A percentile compares a stretch with the other conserved stretches of the same genome.
Evolutionary conservation across 805 yeast genomes (phyloP).

Genomic region (Wickerhamiella australiensis): DNA sequence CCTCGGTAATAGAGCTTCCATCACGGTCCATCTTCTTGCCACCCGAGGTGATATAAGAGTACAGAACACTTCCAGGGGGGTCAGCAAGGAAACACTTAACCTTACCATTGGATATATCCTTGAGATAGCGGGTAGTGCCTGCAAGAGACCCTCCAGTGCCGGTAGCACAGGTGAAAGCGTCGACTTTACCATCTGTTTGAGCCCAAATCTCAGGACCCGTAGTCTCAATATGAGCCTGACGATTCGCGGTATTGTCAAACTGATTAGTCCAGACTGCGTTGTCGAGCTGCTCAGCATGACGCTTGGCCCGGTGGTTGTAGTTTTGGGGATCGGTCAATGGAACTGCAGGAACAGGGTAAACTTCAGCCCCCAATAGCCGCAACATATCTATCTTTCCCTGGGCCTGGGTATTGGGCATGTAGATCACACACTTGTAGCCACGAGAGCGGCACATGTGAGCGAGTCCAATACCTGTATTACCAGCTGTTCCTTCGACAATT

Average conservation of each 20-base stretch:
- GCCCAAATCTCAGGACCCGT: conserved; percentile 92
- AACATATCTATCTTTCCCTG: conserved; percentile 66
- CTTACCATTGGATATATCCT: conserved; percentile 49
- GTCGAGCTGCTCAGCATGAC: conserved; percentile 63
- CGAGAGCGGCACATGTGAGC: conserved; percentile 67
- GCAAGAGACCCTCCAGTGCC: conserved; percentile 93
- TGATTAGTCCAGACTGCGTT: conserved; percentile 92
- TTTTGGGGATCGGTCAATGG: conserved; percentile 72
- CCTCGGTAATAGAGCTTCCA: conserved; percentile 88
- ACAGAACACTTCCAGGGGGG: conserved; percentile 85
- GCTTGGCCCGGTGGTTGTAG: conserved; percentile 75
- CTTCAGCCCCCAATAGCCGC: conserved; percentile 71
- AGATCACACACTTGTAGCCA: conserved; percentile 75
- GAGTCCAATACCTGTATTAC: conserved; percentile 89
- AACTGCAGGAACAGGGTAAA: conserved; percentile 78
- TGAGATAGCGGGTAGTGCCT: conserved; percentile 69
- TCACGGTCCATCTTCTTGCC: conserved; percentile 56
- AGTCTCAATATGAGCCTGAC: conserved; percentile 77
- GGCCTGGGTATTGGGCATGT: conserved; percentile 86
- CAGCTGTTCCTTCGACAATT: conserved; percentile 87
- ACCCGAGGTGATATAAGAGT: conserved; percentile 59
- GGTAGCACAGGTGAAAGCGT: conserved; percentile 79
- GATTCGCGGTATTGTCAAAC: conserved; percentile 76
- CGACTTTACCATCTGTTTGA: conserved; percentile 64
- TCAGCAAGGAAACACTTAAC: conserved; percentile 68